phyloP scores from a whole-genome alignment of 2,329 filamentous ascomycete genomes.

The Trichoderma koningiopsis region DNA sequence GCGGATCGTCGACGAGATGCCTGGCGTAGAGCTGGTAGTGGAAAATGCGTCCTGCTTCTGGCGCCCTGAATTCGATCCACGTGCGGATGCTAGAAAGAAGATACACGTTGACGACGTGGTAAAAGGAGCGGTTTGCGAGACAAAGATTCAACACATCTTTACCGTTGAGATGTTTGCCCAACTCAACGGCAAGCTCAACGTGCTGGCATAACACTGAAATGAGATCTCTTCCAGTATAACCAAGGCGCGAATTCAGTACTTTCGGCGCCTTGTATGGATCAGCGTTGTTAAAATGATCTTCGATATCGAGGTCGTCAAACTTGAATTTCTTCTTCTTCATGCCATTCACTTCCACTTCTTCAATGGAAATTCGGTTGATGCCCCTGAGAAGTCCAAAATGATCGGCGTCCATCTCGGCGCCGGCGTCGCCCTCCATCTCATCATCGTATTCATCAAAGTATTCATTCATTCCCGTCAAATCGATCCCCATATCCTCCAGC shows the following conservation, averaged over 20 bases:
- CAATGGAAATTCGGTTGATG: slow-evolving; percentile 24
- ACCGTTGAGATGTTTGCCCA: slow-evolving; percentile 57
- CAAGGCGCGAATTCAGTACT: slow-evolving; percentile 27
- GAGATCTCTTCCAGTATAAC: slow-evolving; percentile 43
- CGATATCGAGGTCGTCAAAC: slow-evolving; percentile 34
- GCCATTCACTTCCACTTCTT: slow-evolving; percentile 25
- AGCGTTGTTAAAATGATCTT: slow-evolving; percentile 35
- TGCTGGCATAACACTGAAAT: slow-evolving; percentile 47
- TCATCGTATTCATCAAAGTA: background rate
- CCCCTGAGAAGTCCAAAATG: slow-evolving; percentile 14
- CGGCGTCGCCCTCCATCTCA: background rate
- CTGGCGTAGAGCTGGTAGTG: slow-evolving; percentile 60
- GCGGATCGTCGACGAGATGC: slow-evolving; percentile 63
- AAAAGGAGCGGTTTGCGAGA: slow-evolving; percentile 63
- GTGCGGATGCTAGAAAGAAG: slow-evolving; percentile 60
- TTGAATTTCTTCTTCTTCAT: slow-evolving; percentile 34
- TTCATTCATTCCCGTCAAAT: slow-evolving; percentile 1
- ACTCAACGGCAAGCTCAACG: slow-evolving; percentile 55
- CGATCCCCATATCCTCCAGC: slow-evolving; percentile 11
- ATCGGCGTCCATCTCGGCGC: background rate
- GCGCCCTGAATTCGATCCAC: slow-evolving; percentile 57
- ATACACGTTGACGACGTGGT: slow-evolving; percentile 60
- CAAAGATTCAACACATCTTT: slow-evolving; percentile 66
- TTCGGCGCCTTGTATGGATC: slow-evolving; percentile 35
- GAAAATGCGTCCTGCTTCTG: slow-evolving; percentile 60